Base-by-base conservation (phyloP, 2,329 filamentous ascomycete genomes). In the Diplodia seriata region DNA sequence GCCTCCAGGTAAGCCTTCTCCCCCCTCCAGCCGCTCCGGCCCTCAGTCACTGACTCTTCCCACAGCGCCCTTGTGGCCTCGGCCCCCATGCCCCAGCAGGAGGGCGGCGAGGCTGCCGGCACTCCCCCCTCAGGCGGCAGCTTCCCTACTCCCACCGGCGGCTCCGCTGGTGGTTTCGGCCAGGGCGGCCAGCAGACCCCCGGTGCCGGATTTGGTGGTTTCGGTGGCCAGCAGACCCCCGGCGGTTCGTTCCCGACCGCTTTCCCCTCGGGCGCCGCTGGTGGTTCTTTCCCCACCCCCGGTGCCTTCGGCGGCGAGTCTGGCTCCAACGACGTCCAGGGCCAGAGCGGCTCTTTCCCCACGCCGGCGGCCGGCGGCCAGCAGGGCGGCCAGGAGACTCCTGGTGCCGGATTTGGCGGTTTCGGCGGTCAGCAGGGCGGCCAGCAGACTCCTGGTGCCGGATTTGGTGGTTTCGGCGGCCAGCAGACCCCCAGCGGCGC, bases 51-150 rank as follows among this genome's bases (percentile, higher is more conserved):
- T 23, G 36, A 43, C 57, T 12, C 57, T 29, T 59, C 1, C 4
- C 29, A 3, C 64, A 67, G 64, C 55, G 54, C 43, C 54, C 64
- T 67, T 5, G 64, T 67, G 64, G 64, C 64, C 64, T 20, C 36
- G n/a, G 64, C 64, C 26, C 64, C 64, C 47, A 15, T 67, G 4
- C 40, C 57, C 26, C 50, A 63, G 59, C 59, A 55, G 53, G 40
- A 55, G 29, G 26, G 40, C 18, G 63, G 63, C 38, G 20, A 26
- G 18, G 40, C 31, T n/a, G 50, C 51, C 23, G 51, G 51, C 38
- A 66, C 63, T 18, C 63, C 63, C 15, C 51, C 26, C 5, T 51
- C 51, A 1, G 53, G 63, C 49, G 51, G 62, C 33, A 43, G 20
- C 23, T 43, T 65, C 31, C 62, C 62, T 2, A 65, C 62, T 12